Evolutionary conservation across 176 grass and related monocot genomes (phyloP), one percentile per base, ranked within the genome.

Genomic region (Musa troglodytarum): DNA sequence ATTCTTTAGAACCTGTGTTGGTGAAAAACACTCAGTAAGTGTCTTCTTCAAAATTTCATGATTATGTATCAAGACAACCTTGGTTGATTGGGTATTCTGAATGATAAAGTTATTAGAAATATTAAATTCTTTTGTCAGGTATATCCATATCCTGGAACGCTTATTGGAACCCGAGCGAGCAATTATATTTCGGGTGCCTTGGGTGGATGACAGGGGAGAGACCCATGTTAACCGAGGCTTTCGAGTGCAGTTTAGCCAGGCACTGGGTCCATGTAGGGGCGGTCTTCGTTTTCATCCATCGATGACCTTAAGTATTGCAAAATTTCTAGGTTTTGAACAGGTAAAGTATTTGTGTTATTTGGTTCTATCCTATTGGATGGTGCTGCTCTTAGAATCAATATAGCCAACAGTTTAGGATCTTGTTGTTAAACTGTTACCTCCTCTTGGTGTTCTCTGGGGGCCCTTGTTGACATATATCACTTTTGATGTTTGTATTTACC

Each of bases 241-340:
- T 53, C 88, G 96, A 14, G 96, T 92, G 71, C 91, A 99, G 71
- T 99, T 99, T 80, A 92, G 88, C 82, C 90, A 99, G 80, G 91
- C 76, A 4, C 81, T 99, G 87, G 96, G 96, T 81, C 96, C 96
- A 61, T 94, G 88, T 76, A 91, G 96, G 71, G 96, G 96, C 75
- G 88, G 86, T 81, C 88, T 99, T 81, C 91, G 96, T 76, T 99
- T 99, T 81, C 96, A 99, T 79, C 96, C 96, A 73, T 92, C 86
- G 20, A 99, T 99, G 96, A 99, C 87, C 83, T 87, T 99, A 69
- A 95, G 91, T 74, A 80, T 92, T 74, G 82, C 96, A 78, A 99
- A 99, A 64, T 99, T 99, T 87, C 91, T 99, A 61, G 91, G 86
- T 82, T 99, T 99, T 87, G 96, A 99, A 62, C 96, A 92, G 91